These are phyloP conservation scores for Pluteus cervinus DNA, from an alignment of 768 basidiomycete species.

Conservation along the genomic window DNA sequence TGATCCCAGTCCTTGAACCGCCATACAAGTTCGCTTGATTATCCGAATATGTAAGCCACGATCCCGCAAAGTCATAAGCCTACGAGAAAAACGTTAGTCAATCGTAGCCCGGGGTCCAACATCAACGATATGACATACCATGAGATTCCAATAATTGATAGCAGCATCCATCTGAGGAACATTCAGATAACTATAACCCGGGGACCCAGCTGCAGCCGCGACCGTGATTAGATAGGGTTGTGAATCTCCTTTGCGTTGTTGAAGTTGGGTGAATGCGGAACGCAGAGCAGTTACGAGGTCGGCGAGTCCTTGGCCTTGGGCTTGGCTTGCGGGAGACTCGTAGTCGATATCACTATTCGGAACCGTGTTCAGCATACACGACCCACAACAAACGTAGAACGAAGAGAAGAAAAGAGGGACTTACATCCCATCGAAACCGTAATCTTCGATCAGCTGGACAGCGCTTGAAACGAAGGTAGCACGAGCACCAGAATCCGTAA, in stretches of 20 bases:
- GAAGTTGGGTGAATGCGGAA: slow-evolving; percentile 53
- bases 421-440: slow-evolving; percentile 77
- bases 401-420: slow-evolving; percentile 14
- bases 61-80: slow-evolving; percentile 76
- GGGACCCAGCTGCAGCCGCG: slow-evolving; percentile 58
- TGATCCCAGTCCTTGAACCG: slow-evolving; percentile 54
- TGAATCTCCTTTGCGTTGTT: slow-evolving; percentile 51
- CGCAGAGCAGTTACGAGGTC: slow-evolving; percentile 59
- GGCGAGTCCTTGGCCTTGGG: slow-evolving; percentile 62
- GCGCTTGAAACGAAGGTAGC: slow-evolving; percentile 56
- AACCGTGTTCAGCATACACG: background rate
- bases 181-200: slow-evolving; percentile 51
- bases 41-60: slow-evolving; percentile 59
- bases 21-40: slow-evolving; percentile 66
- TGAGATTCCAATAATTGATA: slow-evolving; percentile 76
- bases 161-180: slow-evolving; percentile 61
- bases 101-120: background rate
- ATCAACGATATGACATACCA: slow-evolving; percentile 39
- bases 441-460: slow-evolving; percentile 61
- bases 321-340: slow-evolving; percentile 61
- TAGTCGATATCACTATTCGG: slow-evolving; percentile 63
- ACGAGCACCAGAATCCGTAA: slow-evolving; percentile 43
- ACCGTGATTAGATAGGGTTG: slow-evolving; percentile 56
- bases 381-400: slow-evolving; percentile 1
- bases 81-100: slow-evolving; percentile 14